phyloP scores from a whole-genome alignment of 2,329 filamentous ascomycete species.

The Penicillium occitanis region DNA sequence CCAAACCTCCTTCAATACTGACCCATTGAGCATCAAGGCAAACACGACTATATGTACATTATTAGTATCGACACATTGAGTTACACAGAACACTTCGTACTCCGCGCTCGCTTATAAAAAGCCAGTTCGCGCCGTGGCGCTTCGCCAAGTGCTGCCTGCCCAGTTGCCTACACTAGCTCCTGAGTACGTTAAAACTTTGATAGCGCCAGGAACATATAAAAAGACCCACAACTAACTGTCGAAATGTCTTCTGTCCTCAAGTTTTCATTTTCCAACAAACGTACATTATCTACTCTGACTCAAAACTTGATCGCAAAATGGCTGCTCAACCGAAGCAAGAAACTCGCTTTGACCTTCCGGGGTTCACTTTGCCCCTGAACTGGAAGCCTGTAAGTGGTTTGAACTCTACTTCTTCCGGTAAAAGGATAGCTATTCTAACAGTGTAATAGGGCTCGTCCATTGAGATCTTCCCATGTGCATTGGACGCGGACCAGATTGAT shows the following conservation, averaged over 20 bases:
- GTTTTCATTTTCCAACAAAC: background rate
- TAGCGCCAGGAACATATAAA: background rate
- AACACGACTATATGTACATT: background rate
- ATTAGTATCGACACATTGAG: background rate
- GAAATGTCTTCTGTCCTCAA: background rate
- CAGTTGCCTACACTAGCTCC: background rate
- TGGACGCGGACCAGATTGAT: conserved; percentile 33
- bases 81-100: background rate
- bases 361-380: conserved; percentile 3
- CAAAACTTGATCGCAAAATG: background rate
- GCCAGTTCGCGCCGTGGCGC: background rate
- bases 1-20: background rate
- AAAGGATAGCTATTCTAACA: background rate
- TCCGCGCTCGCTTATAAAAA: background rate
- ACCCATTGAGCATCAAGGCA: background rate
- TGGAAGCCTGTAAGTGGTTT: conserved; percentile 1
- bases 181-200: background rate
- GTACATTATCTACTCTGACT: background rate
- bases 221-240: background rate
- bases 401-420: background rate
- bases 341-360: conserved; percentile 26
- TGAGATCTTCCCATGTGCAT: conserved; percentile 30
- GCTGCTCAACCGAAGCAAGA: background rate
- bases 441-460: background rate
- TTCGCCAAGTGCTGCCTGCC: conserved; percentile 1